A percentile compares a stretch with the other conserved stretches of the same genome.
These are phyloP conservation scores for Knoxdaviesia proteae DNA, from an alignment of 2,329 filamentous ascomycete genomes.

Conservation along the genomic window DNA sequence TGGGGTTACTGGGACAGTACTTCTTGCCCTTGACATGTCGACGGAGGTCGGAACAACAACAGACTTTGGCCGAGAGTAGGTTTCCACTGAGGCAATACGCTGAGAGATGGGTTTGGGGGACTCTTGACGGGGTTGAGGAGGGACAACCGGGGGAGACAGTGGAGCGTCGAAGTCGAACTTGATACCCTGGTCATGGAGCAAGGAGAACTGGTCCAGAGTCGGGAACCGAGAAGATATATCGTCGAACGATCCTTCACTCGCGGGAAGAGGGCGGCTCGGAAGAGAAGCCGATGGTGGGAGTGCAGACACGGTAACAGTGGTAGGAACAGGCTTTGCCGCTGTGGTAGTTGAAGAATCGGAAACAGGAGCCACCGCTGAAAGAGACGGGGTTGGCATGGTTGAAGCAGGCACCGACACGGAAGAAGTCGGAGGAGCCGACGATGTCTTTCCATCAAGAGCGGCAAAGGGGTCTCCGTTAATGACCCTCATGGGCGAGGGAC, in stretches of 20 bases:
- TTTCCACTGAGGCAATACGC: constrained; percentile 21
- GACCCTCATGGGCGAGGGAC: constrained; percentile 48
- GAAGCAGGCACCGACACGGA: not conserved
- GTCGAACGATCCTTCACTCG: constrained; percentile 21
- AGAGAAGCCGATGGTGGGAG: too few species aligned
- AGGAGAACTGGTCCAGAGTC: constrained; percentile 76
- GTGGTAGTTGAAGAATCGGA: too few species aligned
- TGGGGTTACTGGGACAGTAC: not conserved
- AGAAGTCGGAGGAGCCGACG: not conserved
- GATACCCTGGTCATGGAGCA: constrained; percentile 64
- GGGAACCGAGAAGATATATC: constrained; percentile 76
- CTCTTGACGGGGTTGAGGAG: too few species aligned
- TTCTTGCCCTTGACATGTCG: not conserved
- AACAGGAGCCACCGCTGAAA: not conserved
- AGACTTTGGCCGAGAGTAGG: too few species aligned
- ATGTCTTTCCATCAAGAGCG: constrained; percentile 50
- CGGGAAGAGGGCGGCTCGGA: too few species aligned
- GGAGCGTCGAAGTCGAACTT: constrained; percentile 65
- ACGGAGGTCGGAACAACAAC: not conserved
- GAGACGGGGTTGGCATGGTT: constrained; percentile 1
- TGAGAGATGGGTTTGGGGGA: constrained; percentile 36
- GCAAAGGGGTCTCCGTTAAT: constrained; percentile 70
- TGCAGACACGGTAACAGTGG: too few species aligned
- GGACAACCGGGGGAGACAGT: constrained; percentile 14
- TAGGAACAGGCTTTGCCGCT: too few species aligned